phyloP scores from a whole-genome alignment of 176 grass and related monocot genomes.

The Hordeum vulgare region DNA sequence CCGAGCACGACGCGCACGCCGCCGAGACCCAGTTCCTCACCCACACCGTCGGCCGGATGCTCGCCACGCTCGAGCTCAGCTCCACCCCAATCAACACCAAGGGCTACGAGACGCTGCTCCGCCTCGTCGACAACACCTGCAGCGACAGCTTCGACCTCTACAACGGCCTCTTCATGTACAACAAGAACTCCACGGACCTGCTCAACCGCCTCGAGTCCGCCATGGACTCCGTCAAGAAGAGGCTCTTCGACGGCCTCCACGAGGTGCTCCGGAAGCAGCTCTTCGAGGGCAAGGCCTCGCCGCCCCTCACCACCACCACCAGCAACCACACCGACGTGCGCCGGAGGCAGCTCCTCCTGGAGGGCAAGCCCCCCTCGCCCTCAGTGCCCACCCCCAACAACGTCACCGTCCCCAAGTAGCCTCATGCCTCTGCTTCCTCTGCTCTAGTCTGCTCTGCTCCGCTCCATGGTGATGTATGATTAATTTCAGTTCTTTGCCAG shows the following conservation, averaged over 20 bases:
- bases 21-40: constrained; percentile 89
- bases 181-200: constrained; percentile 83
- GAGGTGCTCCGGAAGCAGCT: constrained; percentile 68
- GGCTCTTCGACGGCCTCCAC: constrained; percentile 64
- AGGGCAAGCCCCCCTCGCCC: neutral
- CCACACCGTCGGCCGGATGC: constrained; percentile 66
- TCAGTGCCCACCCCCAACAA: neutral
- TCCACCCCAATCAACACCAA: constrained; percentile 64
- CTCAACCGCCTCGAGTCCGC: constrained; percentile 74
- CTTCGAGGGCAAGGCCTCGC: constrained; percentile 35
- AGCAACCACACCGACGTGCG: neutral
- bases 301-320: neutral
- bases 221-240: constrained; percentile 73
- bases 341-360: neutral
- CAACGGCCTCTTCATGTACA: constrained; percentile 96
- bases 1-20: constrained; percentile 74
- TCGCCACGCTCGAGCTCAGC: constrained; percentile 49
- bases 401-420: constrained; percentile 31
- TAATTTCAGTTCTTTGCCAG: neutral
- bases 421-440: neutral
- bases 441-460: neutral
- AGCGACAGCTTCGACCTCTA: constrained; percentile 94
- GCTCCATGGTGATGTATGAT: neutral
- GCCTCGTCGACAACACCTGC: constrained; percentile 80
- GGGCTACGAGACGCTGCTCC: constrained; percentile 76